Percentiles rank a stretch among this genome's conserved stretches.
These are phyloP conservation scores for Trametes gibbosa DNA, from an alignment of 768 basidiomycete species.

Conservation along the genomic window DNA sequence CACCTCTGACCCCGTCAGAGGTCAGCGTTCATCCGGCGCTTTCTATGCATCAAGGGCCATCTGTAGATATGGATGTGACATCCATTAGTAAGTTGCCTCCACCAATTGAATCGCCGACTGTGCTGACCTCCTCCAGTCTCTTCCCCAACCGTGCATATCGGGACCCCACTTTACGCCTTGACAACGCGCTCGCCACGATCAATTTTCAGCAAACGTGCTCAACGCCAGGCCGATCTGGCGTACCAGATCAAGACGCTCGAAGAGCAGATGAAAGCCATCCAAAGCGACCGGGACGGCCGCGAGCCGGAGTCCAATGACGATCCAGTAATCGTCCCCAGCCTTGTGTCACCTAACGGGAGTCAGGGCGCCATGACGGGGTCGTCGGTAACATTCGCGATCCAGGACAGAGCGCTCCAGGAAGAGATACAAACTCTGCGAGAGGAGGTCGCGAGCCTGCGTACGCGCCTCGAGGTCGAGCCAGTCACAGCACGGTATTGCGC, in stretches of 20 bases:
- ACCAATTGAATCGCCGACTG: neutral
- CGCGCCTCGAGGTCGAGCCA: neutral
- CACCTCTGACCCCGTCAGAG: too few species aligned
- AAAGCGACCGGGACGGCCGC: neutral
- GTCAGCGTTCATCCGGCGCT: too few species aligned
- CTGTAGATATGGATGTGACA: neutral
- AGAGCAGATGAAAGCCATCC: neutral
- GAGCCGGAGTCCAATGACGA: neutral
- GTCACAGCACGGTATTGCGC: neutral
- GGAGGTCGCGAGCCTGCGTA: neutral
- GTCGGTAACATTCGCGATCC: neutral
- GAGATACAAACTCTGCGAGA: neutral
- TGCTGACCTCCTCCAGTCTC: neutral
- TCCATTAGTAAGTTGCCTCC: neutral
- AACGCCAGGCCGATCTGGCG: neutral
- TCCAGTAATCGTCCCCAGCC: neutral
- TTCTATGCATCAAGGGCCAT: neutral
- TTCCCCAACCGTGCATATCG: neutral
- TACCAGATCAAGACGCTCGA: slow-evolving; percentile 1
- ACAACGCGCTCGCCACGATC: neutral
- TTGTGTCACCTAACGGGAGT: too few species aligned
- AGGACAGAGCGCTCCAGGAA: neutral
- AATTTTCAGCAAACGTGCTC: neutral
- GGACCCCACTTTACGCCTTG: neutral
- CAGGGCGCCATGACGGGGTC: too few species aligned